Evolutionary conservation across 2,329 filamentous ascomycete genomes (phyloP).

Genomic region (Pseudomassariella vexata): DNA sequence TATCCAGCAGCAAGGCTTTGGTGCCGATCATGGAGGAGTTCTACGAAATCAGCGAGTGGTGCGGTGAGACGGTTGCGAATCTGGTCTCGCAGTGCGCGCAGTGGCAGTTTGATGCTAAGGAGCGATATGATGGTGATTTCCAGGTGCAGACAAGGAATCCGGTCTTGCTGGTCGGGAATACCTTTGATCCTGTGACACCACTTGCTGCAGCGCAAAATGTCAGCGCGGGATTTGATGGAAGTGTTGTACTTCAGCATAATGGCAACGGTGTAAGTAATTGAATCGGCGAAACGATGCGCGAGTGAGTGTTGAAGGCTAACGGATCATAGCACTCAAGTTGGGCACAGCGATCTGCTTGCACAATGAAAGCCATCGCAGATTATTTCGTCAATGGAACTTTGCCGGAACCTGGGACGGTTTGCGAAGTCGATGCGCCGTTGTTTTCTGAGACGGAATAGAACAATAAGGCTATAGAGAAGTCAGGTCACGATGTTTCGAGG

Average conservation of each 20-base stretch:
- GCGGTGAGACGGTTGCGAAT: slow-evolving; percentile 11
- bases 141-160: slow-evolving; percentile 18
- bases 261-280: slow-evolving; percentile 14
- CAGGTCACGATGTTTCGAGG: no score
- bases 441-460: no score
- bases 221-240: slow-evolving; percentile 19
- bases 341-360: slow-evolving; percentile 1
- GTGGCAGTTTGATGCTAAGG: slow-evolving; percentile 21
- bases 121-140: slow-evolving; percentile 15
- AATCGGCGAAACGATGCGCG: background rate
- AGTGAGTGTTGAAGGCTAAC: background rate
- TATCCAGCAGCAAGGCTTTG: slow-evolving; percentile 3
- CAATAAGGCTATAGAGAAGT: no score
- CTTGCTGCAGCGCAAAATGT: slow-evolving; percentile 20
- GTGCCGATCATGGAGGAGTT: slow-evolving; percentile 8
- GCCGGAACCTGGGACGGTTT: slow-evolving; percentile 3
- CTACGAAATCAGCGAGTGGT: slow-evolving; percentile 9
- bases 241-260: slow-evolving; percentile 20
- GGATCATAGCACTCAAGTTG: background rate
- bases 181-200: slow-evolving; percentile 24
- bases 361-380: background rate
- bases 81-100: slow-evolving; percentile 17
- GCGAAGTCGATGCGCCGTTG: slow-evolving; percentile 3
- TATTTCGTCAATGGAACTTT: slow-evolving; percentile 5
- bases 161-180: slow-evolving; percentile 22